These are phyloP conservation scores for Protomyces pachydermus DNA, from an alignment of 1,139 yeast genomes.

Conservation along the genomic window DNA sequence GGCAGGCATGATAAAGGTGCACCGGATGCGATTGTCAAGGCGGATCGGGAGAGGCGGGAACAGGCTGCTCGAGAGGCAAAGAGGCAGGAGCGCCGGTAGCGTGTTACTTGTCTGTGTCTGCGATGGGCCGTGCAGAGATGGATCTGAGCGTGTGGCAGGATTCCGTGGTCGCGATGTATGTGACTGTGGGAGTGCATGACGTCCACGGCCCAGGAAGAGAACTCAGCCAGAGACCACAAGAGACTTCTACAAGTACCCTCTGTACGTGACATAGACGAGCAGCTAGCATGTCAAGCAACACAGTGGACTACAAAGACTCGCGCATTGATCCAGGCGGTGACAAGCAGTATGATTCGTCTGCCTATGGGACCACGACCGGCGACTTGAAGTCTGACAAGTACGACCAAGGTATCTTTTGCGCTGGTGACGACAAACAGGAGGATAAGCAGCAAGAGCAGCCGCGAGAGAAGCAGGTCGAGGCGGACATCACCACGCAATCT, in stretches of 20 bases:
- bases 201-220: neutral
- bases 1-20: slow-evolving; percentile 26
- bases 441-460: slow-evolving; percentile 1
- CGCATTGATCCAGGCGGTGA: slow-evolving; percentile 25
- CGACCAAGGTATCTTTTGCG: slow-evolving; percentile 10
- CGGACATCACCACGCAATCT: neutral
- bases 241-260: too few relatives aligned
- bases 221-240: neutral
- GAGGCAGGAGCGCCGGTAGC: neutral
- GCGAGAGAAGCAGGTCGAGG: neutral
- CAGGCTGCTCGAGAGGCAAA: neutral
- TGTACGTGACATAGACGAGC: neutral
- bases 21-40: slow-evolving; percentile 25
- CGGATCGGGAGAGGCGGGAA: slow-evolving; percentile 21
- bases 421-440: neutral
- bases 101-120: too few relatives aligned
- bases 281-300: slow-evolving; percentile 9
- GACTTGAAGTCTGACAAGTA: slow-evolving; percentile 1
- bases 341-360: slow-evolving; percentile 12
- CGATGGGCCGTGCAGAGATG: too few relatives aligned
- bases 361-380: slow-evolving; percentile 22
- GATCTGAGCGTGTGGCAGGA: neutral
- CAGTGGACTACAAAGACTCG: slow-evolving; percentile 12
- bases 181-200: neutral
- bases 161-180: neutral